Base-by-base conservation (phyloP, 345 rosid species). In the Salix caprea region DNA sequence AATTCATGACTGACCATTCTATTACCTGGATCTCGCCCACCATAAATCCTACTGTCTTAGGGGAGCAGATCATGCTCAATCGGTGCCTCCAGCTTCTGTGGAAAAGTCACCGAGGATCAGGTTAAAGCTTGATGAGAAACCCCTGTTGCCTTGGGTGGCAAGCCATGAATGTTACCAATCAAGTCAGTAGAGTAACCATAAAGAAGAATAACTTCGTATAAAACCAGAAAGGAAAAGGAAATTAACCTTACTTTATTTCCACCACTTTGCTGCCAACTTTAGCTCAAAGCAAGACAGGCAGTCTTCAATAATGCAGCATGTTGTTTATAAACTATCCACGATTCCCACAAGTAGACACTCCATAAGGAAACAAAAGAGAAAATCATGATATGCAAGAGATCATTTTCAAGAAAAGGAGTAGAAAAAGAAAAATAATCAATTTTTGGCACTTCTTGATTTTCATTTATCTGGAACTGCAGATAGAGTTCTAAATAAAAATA, bases 251-350 rank as follows among this genome's bases (percentile, higher is more conserved):
- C 2, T 40, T 40, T 40, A 40, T 40, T 40, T 40, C 11, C 79
- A 66, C 58, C 69, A 58, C 18, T 28, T 6, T 44, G 76, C 76
- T 70, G 65, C 72, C 81, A 80, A 71, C 81, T 77, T 75, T n/a
- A 21, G 36, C 8, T 74, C 18, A 32, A 32, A 46, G 14, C 54
- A 18, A 42, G 52, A 73, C 76, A 67, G 76, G 34, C 32, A 61
- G 61, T 26, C 74, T 36, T 70, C 50, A 37, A 50, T 56, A 40
- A 56, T 75, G 24, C 71, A 67, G 28, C 40, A 65, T 34, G 77
- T 61, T 61, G 69, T 32, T 70, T 46, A 56, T 36, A 32, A 52
- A 44, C 54, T 30, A 62, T 40, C 28, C 37, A 64, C 76, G 62
- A 74, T 76, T 72, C 73, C 78, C 70, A 65, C 71, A 66, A 65